Percentiles rank a stretch among this genome's conserved stretches.
Conservation (phyloP, 345 rosid genomes). For the Linum trigynum region DNA sequence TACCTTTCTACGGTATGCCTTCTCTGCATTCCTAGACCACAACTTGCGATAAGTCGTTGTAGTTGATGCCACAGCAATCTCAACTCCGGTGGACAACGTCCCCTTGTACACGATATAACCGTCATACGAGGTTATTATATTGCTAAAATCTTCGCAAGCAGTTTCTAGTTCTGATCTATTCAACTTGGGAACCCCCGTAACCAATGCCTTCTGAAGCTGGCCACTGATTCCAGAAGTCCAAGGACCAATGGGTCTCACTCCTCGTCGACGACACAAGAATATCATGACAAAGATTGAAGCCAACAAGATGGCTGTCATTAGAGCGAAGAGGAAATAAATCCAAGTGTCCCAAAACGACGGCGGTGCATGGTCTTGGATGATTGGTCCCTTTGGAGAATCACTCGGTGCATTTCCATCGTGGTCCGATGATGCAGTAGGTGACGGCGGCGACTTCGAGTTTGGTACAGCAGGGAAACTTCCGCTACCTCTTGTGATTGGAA, state of each 20-base stretch:
- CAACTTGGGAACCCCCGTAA: slow-evolving; percentile 94
- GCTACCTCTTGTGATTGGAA: slow-evolving; percentile 58
- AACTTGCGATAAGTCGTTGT: slow-evolving; percentile 36
- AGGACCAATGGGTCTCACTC: slow-evolving; percentile 57
- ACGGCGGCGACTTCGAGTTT: slow-evolving; percentile 20
- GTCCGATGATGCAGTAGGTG: slow-evolving; percentile 11
- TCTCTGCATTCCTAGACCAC: slow-evolving; percentile 62
- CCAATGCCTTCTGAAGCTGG: slow-evolving; percentile 86
- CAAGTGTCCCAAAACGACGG: slow-evolving; percentile 22
- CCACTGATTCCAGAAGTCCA: slow-evolving; percentile 97
- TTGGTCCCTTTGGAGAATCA: slow-evolving; percentile 11
- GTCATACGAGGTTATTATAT: slow-evolving; percentile 53
- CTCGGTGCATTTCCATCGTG: slow-evolving; percentile 3
- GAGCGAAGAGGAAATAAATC: slow-evolving; percentile 42
- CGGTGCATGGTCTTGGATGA: slow-evolving; percentile 14
- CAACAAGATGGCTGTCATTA: slow-evolving; percentile 24
- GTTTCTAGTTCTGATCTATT: slow-evolving; percentile 76
- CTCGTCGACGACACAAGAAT: slow-evolving; percentile 36
- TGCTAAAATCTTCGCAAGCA: slow-evolving; percentile 99
- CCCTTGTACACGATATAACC: slow-evolving; percentile 73
- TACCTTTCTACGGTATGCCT: slow-evolving; percentile 68
- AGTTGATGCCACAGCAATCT: slow-evolving; percentile 76
- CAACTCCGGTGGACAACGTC: slow-evolving; percentile 95
- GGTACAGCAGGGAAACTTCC: slow-evolving; percentile 81
- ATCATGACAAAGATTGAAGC: slow-evolving; percentile 25